Conservation (phyloP, 805 yeast species). For the Kazachstania bromeliacearum region DNA sequence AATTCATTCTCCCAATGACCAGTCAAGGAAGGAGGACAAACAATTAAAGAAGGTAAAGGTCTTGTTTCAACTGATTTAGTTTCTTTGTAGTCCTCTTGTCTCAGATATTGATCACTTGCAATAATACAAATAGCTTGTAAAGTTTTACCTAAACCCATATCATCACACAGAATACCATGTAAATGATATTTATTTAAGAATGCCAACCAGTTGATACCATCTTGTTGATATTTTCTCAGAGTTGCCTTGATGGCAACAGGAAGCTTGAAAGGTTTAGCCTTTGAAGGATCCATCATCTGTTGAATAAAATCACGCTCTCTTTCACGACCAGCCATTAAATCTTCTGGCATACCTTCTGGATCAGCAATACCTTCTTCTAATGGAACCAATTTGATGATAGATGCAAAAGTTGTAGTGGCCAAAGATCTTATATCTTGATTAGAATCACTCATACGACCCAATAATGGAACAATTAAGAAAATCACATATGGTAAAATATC, state of each 20-base stretch:
- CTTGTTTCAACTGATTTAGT: conserved; percentile 59
- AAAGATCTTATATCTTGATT: conserved; percentile 78
- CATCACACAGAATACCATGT: conserved; percentile 97
- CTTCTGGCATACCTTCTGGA: conserved; percentile 82
- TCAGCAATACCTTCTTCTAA: conserved; percentile 95
- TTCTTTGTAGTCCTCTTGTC: conserved; percentile 56
- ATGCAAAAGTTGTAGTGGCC: conserved; percentile 94
- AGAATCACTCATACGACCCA: conserved; percentile 97
- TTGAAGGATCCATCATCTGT: conserved; percentile 96
- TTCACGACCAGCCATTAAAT: conserved; percentile 79
- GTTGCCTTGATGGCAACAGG: conserved; percentile 93
- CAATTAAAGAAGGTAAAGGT: conserved; percentile 71
- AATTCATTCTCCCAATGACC: conserved; percentile 99
- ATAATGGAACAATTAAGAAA: conserved; percentile 87
- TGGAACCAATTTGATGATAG: conserved; percentile 90
- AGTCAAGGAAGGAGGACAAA: conserved; percentile 95
- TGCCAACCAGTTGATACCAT: conserved; percentile 97
- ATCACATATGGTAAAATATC: conserved; percentile 89
- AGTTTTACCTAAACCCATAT: conserved; percentile 98
- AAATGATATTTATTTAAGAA: conserved; percentile 88
- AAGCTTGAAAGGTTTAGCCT: conserved; percentile 74
- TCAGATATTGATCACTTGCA: conserved; percentile 85
- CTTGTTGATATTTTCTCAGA: conserved; percentile 90
- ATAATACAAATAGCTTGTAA: conserved; percentile 94
- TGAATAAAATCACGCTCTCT: conserved; percentile 88